Percentiles rank a stretch among this genome's conserved stretches.
phyloP scores from a whole-genome alignment of 306 rosid species.

The Pachyrhizus erosus region DNA sequence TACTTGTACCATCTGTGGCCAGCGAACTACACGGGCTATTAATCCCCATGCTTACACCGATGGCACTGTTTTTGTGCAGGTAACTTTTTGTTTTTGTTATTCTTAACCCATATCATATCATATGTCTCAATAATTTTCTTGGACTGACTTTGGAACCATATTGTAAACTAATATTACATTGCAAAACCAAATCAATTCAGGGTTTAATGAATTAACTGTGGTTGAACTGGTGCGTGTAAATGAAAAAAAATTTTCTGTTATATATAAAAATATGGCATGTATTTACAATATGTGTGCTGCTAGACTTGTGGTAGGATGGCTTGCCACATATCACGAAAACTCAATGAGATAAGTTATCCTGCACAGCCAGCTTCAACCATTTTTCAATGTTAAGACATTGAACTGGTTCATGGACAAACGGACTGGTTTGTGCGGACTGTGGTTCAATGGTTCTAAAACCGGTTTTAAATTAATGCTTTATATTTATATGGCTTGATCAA shows the following conservation, averaged over 20 bases:
- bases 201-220: background rate
- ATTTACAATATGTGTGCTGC: background rate
- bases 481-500: background rate
- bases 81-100: conserved; percentile 34
- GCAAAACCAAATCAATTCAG: background rate
- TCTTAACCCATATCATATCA: background rate
- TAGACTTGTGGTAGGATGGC: background rate
- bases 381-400: conserved; percentile 3
- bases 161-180: background rate
- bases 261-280: background rate
- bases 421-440: background rate
- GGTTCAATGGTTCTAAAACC: background rate
- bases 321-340: background rate
- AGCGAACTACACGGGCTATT: conserved; percentile 92
- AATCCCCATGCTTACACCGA: conserved; percentile 98
- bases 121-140: background rate
- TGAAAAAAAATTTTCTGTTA: background rate
- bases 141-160: background rate
- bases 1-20: conserved; percentile 94
- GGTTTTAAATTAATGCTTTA: background rate
- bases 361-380: background rate
- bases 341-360: background rate
- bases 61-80: conserved; percentile 99
- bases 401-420: background rate
- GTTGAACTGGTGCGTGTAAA: background rate